Evolutionary conservation across 2,329 filamentous ascomycete species (phyloP).

Genomic region (Fusarium chlamydosporum): DNA sequence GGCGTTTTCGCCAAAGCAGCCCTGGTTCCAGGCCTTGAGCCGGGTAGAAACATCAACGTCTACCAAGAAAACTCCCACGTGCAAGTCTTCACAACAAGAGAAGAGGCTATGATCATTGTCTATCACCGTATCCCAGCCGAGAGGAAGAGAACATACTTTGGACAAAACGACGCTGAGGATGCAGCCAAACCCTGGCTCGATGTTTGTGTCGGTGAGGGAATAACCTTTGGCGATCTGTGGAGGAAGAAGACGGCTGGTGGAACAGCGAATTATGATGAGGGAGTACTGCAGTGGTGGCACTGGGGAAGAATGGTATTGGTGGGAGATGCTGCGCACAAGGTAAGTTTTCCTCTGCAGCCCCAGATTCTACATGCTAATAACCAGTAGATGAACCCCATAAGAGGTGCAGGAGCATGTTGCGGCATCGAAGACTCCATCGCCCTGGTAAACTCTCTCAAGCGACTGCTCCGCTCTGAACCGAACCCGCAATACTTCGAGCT

Average conservation of each 20-base stretch:
- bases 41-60: slow-evolving; percentile 17
- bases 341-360: not conserved
- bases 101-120: slow-evolving; percentile 18
- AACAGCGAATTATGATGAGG: slow-evolving; percentile 33
- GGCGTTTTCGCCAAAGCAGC: slow-evolving; percentile 19
- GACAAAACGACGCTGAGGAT: slow-evolving; percentile 30
- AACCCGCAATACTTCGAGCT: slow-evolving; percentile 4
- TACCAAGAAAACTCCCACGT: slow-evolving; percentile 24
- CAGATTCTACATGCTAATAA: not conserved
- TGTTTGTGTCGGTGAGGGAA: slow-evolving; percentile 7
- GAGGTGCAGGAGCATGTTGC: slow-evolving; percentile 32
- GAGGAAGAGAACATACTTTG: slow-evolving; percentile 24
- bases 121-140: slow-evolving; percentile 26
- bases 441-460: slow-evolving; percentile 16
- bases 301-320: slow-evolving; percentile 35
- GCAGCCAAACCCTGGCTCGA: slow-evolving; percentile 20
- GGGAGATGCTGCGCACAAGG: slow-evolving; percentile 32
- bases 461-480: not conserved
- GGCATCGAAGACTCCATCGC: slow-evolving; percentile 29
- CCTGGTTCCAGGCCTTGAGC: not conserved
- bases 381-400: slow-evolving; percentile 25
- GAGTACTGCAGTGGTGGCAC: slow-evolving; percentile 29
- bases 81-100: slow-evolving; percentile 25
- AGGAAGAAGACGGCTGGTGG: slow-evolving; percentile 25
- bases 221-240: slow-evolving; percentile 33